Evolutionary conservation across 148 eudicot genomes (phyloP).

Genomic region (Arbutus unedo): DNA sequence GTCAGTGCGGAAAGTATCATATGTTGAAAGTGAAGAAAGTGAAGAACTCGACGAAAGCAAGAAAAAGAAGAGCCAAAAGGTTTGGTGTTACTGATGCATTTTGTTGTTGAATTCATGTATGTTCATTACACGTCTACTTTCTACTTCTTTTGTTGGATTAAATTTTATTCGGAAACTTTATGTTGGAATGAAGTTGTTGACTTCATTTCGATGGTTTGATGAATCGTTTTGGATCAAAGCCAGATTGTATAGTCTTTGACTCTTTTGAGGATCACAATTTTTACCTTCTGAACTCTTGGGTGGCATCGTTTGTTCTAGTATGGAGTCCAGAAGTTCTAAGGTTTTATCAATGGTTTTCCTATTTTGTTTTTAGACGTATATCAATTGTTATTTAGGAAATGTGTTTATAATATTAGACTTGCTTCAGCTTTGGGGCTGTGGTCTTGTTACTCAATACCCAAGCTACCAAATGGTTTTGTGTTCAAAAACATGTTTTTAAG

Average conservation of each 20-base stretch:
- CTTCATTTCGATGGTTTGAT: not conserved
- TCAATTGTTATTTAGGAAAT: not conserved
- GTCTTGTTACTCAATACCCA: not conserved
- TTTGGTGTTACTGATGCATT: conserved; percentile 20
- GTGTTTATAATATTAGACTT: not conserved
- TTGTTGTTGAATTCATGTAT: conserved; percentile 6
- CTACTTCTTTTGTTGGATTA: not conserved
- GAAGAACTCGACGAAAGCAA: conserved; percentile 79
- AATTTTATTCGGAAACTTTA: not conserved
- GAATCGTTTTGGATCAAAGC: not conserved
- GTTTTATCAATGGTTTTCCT: not conserved
- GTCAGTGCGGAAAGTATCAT: conserved; percentile 79
- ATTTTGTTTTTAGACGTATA: not conserved
- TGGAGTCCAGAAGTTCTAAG: not conserved
- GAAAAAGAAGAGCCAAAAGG: conserved; percentile 79
- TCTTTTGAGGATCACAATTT: not conserved
- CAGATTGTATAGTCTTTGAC: not conserved
- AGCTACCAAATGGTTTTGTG: not conserved
- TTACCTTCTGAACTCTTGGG: not conserved
- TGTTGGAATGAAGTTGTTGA: not conserved
- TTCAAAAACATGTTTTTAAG: not conserved
- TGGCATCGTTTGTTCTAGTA: not conserved
- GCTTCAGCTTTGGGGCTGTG: not conserved
- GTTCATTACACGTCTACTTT: not conserved
- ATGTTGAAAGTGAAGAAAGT: conserved; percentile 92